phyloP scores from a whole-genome alignment of 2,329 filamentous ascomycete species.

The Chaetothyriales sp. region DNA sequence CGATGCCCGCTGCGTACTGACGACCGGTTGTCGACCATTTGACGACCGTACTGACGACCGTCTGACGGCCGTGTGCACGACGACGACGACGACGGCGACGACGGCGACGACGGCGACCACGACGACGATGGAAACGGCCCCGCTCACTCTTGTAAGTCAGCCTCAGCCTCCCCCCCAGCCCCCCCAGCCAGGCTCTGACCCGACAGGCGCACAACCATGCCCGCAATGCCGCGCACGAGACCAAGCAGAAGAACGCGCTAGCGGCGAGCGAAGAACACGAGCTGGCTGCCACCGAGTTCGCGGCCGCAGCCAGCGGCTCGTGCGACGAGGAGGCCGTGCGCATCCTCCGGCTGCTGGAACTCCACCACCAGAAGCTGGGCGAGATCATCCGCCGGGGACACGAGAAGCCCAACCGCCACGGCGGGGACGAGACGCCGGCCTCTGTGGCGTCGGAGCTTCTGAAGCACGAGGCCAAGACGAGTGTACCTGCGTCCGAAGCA shows the following conservation, averaged over 20 bases:
- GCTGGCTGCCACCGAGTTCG: slow-evolving; percentile 75
- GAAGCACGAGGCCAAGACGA: slow-evolving; percentile 1
- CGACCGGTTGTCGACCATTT: no score
- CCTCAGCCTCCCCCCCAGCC: slow-evolving; percentile 1
- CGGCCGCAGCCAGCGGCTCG: slow-evolving; percentile 63
- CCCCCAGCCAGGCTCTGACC: slow-evolving; percentile 16
- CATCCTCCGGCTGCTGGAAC: slow-evolving; percentile 70
- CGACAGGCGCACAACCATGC: slow-evolving; percentile 74
- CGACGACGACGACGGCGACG: slow-evolving; percentile 43
- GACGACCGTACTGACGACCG: neutral
- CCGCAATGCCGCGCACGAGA: slow-evolving; percentile 64
- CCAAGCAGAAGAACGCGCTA: slow-evolving; percentile 53
- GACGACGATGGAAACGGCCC: slow-evolving; percentile 51
- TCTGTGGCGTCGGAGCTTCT: neutral
- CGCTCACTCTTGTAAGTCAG: slow-evolving; percentile 47
- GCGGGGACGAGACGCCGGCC: neutral
- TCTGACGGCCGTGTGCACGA: neutral
- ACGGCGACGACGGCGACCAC: no score
- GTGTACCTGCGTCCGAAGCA: slow-evolving; percentile 9
- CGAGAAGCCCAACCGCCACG: slow-evolving; percentile 32
- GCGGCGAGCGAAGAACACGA: slow-evolving; percentile 81
- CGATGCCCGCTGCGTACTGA: neutral
- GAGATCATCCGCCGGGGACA: slow-evolving; percentile 62
- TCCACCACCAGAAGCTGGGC: slow-evolving; percentile 74
- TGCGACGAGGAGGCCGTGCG: slow-evolving; percentile 61